Evolutionary conservation across 176 grass and related monocot species (phyloP), one percentile per base, ranked within the genome.

Genomic region (Aegilops bicornis): DNA sequence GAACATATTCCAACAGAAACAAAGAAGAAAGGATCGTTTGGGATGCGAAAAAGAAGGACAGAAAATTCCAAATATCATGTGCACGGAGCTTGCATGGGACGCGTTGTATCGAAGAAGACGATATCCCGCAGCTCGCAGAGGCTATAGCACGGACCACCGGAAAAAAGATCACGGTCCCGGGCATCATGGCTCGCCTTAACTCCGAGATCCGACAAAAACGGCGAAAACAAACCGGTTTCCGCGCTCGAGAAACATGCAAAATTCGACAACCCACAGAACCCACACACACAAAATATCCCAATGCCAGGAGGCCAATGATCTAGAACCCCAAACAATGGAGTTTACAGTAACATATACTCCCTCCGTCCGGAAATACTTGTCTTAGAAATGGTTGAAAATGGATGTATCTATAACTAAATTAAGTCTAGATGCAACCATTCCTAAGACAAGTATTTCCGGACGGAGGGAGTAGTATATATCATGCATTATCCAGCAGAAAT

Each of bases 1-100:
- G 42, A 87, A 79, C 2, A 83, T 52, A 87, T 87, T 87, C 73
- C 56, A 86, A 10, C 15, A 58, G 6, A 29, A 74, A 40, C 8
- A 12, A 45, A 52, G 17, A 64, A 76, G 60, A 60, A 69, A 42
- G 29, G 36, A 10, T 35, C 22, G 45, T 77, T 29, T 37, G 3
- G 54, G 43, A 47, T 22, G 61, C 19, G 4, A 33, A 36, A 33
- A 60, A 19, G 13, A 61, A 59, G 2, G n/a, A 0, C 9, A 13
- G 1, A 2, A 83, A 69, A 45, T 27, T 33, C 7, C 27, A 77
- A 37, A 43, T 24, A 36, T 22, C 7, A n/a, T n/a, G n/a, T n/a
- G n/a, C n/a, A n/a, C n/a, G n/a, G 11, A 11, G 67, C 63, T 42
- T 29, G 82, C 69, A 61, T 77, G 72, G 64, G 39, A 73, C 73